A percentile compares a stretch with the other conserved stretches of the same genome.
Conservation (phyloP, 169 alveolate genomes). For the Perkinsus chesapeaki region DNA sequence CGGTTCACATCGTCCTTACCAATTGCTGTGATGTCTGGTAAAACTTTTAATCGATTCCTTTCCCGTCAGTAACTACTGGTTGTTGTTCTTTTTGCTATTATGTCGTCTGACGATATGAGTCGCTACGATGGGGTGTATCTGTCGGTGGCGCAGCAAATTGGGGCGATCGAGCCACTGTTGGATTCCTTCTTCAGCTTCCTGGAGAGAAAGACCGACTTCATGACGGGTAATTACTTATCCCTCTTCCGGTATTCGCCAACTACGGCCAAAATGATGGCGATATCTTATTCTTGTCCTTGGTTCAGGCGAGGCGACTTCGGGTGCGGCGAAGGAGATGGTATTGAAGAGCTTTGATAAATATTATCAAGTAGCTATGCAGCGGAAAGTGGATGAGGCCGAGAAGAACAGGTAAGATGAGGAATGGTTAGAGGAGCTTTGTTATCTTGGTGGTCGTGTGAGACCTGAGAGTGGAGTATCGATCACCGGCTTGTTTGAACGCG, state of each 20-base stretch:
- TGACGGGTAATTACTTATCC: slow-evolving; percentile 48
- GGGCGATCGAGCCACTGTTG: slow-evolving; percentile 85
- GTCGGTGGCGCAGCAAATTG: slow-evolving; percentile 54
- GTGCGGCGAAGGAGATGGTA: slow-evolving; percentile 43
- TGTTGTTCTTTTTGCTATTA: not conserved
- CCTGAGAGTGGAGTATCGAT: slow-evolving; percentile 15
- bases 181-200: slow-evolving; percentile 86
- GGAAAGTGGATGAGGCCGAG: slow-evolving; percentile 40
- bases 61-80: too few relatives aligned
- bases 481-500: slow-evolving; percentile 14
- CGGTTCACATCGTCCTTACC: too few relatives aligned
- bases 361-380: slow-evolving; percentile 39
- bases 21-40: too few relatives aligned
- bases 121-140: slow-evolving; percentile 40
- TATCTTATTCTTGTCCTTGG: not conserved
- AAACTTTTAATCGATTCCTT: too few relatives aligned
- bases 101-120: not conserved
- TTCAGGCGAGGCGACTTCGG: not conserved
- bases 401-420: slow-evolving; percentile 47
- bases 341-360: slow-evolving; percentile 46
- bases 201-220: slow-evolving; percentile 90
- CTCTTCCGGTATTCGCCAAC: too few relatives aligned
- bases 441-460: too few relatives aligned
- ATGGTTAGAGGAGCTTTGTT: slow-evolving; percentile 21
- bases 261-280: too few relatives aligned